Conservation (phyloP, 75 land plant species). For the Pinus taeda region DNA sequence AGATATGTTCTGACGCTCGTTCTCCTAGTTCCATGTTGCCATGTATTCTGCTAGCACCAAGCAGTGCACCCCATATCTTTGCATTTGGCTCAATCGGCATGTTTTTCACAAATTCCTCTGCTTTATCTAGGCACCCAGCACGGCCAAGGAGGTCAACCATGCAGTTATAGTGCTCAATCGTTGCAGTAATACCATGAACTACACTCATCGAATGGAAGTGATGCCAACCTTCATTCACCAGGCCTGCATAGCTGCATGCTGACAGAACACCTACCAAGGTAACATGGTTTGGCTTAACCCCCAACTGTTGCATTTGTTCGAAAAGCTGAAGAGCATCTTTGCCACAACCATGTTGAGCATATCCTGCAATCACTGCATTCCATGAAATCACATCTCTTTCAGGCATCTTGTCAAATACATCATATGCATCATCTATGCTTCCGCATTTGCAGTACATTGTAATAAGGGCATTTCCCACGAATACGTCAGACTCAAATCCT, state of each 20-base stretch:
- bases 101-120: conserved; percentile 21
- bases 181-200: conserved; percentile 24
- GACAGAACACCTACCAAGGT: conserved; percentile 36
- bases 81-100: conserved; percentile 50
- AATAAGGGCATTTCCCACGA: conserved; percentile 37
- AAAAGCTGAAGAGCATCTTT: conserved; percentile 29
- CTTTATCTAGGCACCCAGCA: conserved; percentile 41
- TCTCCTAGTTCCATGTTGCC: conserved; percentile 26
- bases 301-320: conserved; percentile 29
- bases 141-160: conserved; percentile 47
- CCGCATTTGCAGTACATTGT: conserved; percentile 65
- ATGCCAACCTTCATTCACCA: conserved; percentile 27
- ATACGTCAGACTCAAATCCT: conserved; percentile 22
- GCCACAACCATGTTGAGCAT: conserved; percentile 36
- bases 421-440: conserved; percentile 34
- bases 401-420: conserved; percentile 26
- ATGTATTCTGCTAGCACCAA: conserved; percentile 37
- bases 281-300: conserved; percentile 35
- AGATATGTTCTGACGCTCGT: conserved; percentile 14
- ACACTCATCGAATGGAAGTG: conserved; percentile 33
- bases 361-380: conserved; percentile 53
- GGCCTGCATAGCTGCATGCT: conserved; percentile 39
- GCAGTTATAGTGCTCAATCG: conserved; percentile 46
- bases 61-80: conserved; percentile 41
- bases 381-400: conserved; percentile 39